Evolutionary conservation across 2,329 filamentous ascomycete genomes (phyloP), one percentile per base, ranked within the genome.

Genomic region (Botrytis squamosa): DNA sequence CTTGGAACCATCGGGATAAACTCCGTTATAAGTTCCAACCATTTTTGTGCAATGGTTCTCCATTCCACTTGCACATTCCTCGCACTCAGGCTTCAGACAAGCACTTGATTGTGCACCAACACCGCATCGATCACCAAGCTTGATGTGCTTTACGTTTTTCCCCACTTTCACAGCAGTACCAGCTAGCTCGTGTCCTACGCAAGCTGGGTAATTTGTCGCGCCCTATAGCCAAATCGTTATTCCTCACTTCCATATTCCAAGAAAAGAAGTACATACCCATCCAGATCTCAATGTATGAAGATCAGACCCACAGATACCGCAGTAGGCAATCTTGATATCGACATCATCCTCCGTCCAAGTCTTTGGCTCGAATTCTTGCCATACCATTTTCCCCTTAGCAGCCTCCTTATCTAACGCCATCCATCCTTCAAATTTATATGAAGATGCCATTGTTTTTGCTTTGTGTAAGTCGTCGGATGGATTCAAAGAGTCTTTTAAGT

Each of bases 91-190:
- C 44, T 63, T 70, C 29, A 68, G 36, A 29, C 74, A 75, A 44
- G 72, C 49, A 42, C 69, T 91, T 25, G 69, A 73, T 59, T 88
- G 86, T 10, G 86, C 86, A 72, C 87, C 86, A 55, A 88, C 82
- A 52, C 86, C 87, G 38, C 87, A 85, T 20, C 87, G 83, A 74
- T 90, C 88, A 57, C 88, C 88, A 40, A 88, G 73, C 65, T 84
- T 83, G 77, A 88, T 83, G 40, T 83, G 78, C 42, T 79, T 82
- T 9, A 85, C 81, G 40, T 81, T 79, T 20, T 81, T 80, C 12
- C 86, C 86, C 52, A 88, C 80, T n/a, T 83, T 83, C 33, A 84
- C 82, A 8, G 84, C 84, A 22, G 78, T 83, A 12, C 86, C 86
- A 74, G 86, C 82, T 46, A 88, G 85, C 74, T 88, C 86, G 77